phyloP scores from a whole-genome alignment of 768 basidiomycete genomes.

The Amylocystis lapponica region DNA sequence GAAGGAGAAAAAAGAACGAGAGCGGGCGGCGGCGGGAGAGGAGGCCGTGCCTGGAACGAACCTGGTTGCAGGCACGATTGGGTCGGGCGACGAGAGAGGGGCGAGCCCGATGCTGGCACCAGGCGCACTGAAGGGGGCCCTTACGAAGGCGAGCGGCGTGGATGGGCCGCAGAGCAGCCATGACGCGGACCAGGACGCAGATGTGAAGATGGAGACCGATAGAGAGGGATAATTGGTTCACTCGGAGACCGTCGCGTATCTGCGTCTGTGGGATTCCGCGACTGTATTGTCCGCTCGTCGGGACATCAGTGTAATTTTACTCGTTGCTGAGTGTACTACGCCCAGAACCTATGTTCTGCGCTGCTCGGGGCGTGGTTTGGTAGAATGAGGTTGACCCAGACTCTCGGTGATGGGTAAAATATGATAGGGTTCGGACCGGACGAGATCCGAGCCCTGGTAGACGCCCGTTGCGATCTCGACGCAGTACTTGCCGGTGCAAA shows the following conservation, averaged over 20 bases:
- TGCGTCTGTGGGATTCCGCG: too few relatives aligned
- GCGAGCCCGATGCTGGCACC: conserved; percentile 3
- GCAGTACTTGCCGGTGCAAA: not conserved
- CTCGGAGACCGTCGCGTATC: too few relatives aligned
- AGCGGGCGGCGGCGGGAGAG: conserved; percentile 29
- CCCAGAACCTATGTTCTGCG: not conserved
- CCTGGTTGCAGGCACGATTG: conserved; percentile 11
- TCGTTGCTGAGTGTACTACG: not conserved
- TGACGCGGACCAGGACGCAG: conserved; percentile 14
- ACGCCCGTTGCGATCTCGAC: not conserved
- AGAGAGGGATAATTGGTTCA: too few relatives aligned
- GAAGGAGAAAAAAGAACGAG: conserved; percentile 25
- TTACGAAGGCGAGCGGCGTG: not conserved
- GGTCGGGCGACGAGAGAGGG: conserved; percentile 1
- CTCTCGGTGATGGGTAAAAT: too few relatives aligned
- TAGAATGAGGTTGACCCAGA: too few relatives aligned
- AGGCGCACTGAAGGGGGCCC: not conserved
- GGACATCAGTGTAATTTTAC: too few relatives aligned
- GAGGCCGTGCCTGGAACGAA: conserved; percentile 20
- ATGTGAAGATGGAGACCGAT: conserved; percentile 23
- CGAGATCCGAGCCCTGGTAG: not conserved
- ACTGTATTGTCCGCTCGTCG: too few relatives aligned
- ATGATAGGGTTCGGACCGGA: not conserved
- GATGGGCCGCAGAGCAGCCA: not conserved
- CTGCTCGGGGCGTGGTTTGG: not conserved